phyloP scores from a whole-genome alignment of 2,329 filamentous ascomycete genomes.

The Aspergillus nomiae region DNA sequence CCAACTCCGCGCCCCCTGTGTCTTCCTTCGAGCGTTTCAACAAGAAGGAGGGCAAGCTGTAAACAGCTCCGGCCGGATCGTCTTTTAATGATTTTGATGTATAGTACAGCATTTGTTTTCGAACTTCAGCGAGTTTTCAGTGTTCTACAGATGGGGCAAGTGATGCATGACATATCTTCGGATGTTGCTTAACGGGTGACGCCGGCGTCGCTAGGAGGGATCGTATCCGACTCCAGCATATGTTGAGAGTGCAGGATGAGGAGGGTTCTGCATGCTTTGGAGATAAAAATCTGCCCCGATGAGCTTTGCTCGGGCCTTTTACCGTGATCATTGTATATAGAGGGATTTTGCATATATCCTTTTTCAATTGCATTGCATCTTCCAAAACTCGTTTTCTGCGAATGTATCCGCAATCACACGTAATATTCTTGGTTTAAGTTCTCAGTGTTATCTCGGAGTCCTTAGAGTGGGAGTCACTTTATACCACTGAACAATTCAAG shows the following conservation, averaged over 20 bases:
- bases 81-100: not conserved
- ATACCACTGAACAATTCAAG: not conserved
- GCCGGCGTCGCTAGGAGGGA: no score
- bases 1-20: conserved; percentile 40
- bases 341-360: not conserved
- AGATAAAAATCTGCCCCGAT: not conserved
- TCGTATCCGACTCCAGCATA: no score
- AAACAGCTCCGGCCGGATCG: not conserved
- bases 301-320: not conserved
- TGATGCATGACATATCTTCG: conserved; percentile 13
- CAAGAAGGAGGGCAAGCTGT: conserved; percentile 25
- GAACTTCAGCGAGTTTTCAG: not conserved
- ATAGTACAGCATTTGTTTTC: not conserved
- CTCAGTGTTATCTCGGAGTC: not conserved
- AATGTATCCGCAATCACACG: not conserved
- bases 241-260: not conserved
- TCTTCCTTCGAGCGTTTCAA: conserved; percentile 41
- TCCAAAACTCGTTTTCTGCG: not conserved
- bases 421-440: not conserved
- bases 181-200: no score
- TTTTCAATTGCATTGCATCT: not conserved
- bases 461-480: not conserved
- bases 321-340: not conserved
- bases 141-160: not conserved
- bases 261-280: not conserved